Base-by-base conservation (phyloP, 169 alveolate genomes). In the Babesia ovis region DNA sequence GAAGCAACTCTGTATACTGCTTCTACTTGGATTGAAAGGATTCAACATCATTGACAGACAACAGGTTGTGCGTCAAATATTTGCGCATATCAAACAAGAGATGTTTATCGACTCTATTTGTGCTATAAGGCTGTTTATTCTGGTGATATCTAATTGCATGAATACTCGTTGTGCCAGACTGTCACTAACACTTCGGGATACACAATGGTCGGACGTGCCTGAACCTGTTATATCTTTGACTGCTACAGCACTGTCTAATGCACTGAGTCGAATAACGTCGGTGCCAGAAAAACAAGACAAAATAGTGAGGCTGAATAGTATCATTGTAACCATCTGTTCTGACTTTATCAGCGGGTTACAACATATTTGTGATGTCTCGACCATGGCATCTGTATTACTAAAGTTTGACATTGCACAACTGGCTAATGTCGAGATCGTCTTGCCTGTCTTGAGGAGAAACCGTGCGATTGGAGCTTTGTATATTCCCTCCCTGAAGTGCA, bases 21-120 rank as follows among this genome's bases (percentile, higher is more conserved):
- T 68, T 22, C 37, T 68, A 6, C 32, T 68, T 0, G 79, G 79
- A n/a, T 53, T 68, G 3, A 68, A 68, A 41, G 79, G 79, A 8
- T 51, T 68, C 79, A 68, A 55, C 57, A 54, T 68, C 56, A 25
- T 68, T 23, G 57, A 35, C 20, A 20, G 27, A 18, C 27, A 46
- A 1, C 20, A n/a, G 14, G 58, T 41, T 2, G 69, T 68, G 50
- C 67, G 58, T 29, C 68, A 31, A 29, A 23, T 68, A 4, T 54
- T 68, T 34, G 68, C 57, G n/a, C 79, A 68, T 23, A 22, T 68
- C 18, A 54, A 54, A 29, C 70, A 57, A 16, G 79, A 68, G 12
- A 56, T 22, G 22, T 23, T 56, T 8, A 14, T 68, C 42, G 57
- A 54, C 58, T 35, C 70, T 50, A 68, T 57, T 0, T 68, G 79